phyloP scores from a whole-genome alignment of 2,329 filamentous ascomycete species.

The Penicillium capsulatum region DNA sequence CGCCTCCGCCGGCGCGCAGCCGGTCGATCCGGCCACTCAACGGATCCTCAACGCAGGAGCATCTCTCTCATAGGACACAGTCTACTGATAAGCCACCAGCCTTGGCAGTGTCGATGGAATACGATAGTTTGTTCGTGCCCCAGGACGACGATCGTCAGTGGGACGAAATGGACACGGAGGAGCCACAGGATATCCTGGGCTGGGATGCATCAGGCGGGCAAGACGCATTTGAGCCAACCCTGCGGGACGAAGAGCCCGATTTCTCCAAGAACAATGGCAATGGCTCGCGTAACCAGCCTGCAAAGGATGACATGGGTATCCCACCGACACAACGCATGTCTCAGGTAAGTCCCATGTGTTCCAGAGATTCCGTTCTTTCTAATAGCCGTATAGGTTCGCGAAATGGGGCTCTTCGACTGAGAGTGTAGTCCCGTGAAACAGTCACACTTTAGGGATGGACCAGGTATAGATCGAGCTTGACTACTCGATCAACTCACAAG shows the following conservation, averaged over 20 bases:
- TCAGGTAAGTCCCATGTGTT: conserved; percentile 32
- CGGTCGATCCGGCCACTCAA: conserved; percentile 33
- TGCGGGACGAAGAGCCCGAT: conserved; percentile 35
- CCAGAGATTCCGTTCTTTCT: background rate
- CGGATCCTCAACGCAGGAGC: conserved; percentile 27
- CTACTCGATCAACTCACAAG: conserved; percentile 25
- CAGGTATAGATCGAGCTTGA: background rate
- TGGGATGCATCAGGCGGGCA: conserved; percentile 56
- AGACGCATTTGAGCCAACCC: conserved; percentile 30
- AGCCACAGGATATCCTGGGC: conserved; percentile 57
- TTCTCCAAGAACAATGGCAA: conserved; percentile 15
- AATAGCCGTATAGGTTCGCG: conserved; percentile 30
- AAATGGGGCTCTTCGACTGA: conserved; percentile 45
- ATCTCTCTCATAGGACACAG: conserved; percentile 18
- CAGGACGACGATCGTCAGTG: conserved; percentile 58
- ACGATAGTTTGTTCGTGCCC: conserved; percentile 59
- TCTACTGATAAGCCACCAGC: conserved; percentile 30
- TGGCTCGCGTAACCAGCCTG: conserved; percentile 12
- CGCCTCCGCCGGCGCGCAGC: conserved; percentile 26
- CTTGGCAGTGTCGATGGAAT: conserved; percentile 34
- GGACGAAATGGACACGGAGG: conserved; percentile 55
- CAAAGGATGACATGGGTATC: conserved; percentile 38
- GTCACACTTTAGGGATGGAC: no score
- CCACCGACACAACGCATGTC: conserved; percentile 49
- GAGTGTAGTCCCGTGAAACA: background rate